phyloP scores from a whole-genome alignment of 129 eudicot species.

The Scalesia atractyloides region DNA sequence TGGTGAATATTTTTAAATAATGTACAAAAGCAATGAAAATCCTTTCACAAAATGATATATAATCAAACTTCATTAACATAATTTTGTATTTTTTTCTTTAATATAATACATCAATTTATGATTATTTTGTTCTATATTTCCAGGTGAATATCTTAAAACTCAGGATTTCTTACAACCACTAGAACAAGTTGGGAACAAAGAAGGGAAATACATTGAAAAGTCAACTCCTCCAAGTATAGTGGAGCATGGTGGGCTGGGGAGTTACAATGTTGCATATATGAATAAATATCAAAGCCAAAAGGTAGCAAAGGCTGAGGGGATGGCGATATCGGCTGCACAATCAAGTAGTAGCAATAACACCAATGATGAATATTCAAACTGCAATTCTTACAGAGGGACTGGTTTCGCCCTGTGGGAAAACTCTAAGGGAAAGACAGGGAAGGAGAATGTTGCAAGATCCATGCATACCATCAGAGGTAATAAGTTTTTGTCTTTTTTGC shows the following conservation, averaged over 20 bases:
- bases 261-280: conserved; percentile 66
- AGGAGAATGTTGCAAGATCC: conserved; percentile 70
- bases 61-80: too few species aligned
- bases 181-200: conserved; percentile 61
- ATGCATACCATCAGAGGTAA: conserved; percentile 62
- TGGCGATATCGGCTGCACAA: conserved; percentile 43
- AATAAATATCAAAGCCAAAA: conserved; percentile 43
- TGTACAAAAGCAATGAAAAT: too few species aligned
- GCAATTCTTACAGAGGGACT: conserved; percentile 81
- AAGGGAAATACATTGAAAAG: conserved; percentile 47
- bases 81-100: too few species aligned
- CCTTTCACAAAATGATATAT: too few species aligned
- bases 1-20: too few species aligned
- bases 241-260: conserved; percentile 83
- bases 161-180: conserved; percentile 91
- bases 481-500: not conserved
- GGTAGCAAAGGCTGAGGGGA: conserved; percentile 53
- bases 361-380: conserved; percentile 76
- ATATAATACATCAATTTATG: not conserved
- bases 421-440: conserved; percentile 93
- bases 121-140: not conserved
- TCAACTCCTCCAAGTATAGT: conserved; percentile 46
- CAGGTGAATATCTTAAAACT: conserved; percentile 73
- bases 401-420: conserved; percentile 88
- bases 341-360: conserved; percentile 58